phyloP scores from a whole-genome alignment of 805 yeast genomes.

The Scheffersomyces spartinae region DNA sequence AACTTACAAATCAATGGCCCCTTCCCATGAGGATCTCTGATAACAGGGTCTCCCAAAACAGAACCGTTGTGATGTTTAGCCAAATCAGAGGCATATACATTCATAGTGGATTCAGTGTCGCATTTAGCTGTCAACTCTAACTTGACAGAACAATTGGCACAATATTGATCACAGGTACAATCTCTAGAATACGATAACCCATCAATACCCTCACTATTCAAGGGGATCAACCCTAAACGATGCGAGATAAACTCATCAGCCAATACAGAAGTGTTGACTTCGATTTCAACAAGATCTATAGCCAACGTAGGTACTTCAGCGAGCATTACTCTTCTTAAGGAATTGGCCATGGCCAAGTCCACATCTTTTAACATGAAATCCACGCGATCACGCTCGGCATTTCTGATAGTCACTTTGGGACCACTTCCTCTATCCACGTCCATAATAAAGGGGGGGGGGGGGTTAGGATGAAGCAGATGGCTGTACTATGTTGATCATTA shows the following conservation, averaged over 20 bases:
- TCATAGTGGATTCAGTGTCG: constrained; percentile 78
- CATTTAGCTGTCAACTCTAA: constrained; percentile 81
- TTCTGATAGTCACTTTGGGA: constrained; percentile 82
- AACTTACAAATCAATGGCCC: constrained; percentile 91
- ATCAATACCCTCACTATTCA: constrained; percentile 76
- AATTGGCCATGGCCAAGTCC: constrained; percentile 85
- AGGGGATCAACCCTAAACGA: constrained; percentile 84
- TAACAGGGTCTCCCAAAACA: constrained; percentile 74
- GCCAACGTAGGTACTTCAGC: constrained; percentile 97
- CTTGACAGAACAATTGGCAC: constrained; percentile 89
- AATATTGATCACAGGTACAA: constrained; percentile 96
- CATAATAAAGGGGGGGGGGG: constrained; percentile 7
- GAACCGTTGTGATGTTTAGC: constrained; percentile 34
- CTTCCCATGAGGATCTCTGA: constrained; percentile 58
- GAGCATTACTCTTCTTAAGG: constrained; percentile 81
- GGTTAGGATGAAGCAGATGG: constrained; percentile 1
- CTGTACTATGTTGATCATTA: neutral
- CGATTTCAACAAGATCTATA: constrained; percentile 90
- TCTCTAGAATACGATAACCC: constrained; percentile 81
- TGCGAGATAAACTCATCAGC: constrained; percentile 97
- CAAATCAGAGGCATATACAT: constrained; percentile 75
- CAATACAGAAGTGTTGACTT: constrained; percentile 81
- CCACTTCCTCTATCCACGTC: constrained; percentile 31
- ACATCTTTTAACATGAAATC: constrained; percentile 83
- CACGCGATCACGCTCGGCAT: constrained; percentile 75